phyloP scores from a whole-genome alignment of 371 early-diverging fungal species.

The Zychaea mexicana region DNA sequence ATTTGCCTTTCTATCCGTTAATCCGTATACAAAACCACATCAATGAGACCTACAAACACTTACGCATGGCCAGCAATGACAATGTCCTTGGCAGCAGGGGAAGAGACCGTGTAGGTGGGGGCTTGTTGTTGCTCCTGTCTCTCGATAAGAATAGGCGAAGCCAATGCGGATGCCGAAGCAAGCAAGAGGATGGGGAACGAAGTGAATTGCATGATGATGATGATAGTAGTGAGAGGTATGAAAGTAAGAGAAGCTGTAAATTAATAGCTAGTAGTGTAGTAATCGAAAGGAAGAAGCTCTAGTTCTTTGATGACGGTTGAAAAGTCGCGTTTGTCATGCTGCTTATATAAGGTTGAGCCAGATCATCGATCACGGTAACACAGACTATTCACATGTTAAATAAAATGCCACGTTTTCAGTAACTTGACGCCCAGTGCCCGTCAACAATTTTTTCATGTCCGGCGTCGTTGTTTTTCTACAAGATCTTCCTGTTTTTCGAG shows the following conservation, averaged over 20 bases:
- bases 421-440: not conserved
- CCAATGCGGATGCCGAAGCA: not conserved
- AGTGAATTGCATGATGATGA: slow-evolving; percentile 2
- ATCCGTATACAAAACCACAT: too few species aligned
- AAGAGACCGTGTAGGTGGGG: not conserved
- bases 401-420: not conserved
- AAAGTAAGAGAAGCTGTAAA: too few species aligned
- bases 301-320: not conserved
- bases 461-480: too few species aligned
- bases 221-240: too few species aligned
- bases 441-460: not conserved
- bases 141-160: not conserved
- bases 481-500: too few species aligned
- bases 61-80: not conserved
- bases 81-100: not conserved
- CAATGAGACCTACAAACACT: too few species aligned
- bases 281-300: not conserved
- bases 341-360: not conserved
- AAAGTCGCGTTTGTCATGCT: not conserved
- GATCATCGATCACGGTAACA: not conserved
- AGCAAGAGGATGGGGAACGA: not conserved
- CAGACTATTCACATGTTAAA: not conserved
- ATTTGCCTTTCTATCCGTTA: too few species aligned
- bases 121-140: not conserved
- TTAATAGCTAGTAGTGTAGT: too few species aligned